Conservation (phyloP, 169 alveolate species). For the Plasmodium gonderi region DNA sequence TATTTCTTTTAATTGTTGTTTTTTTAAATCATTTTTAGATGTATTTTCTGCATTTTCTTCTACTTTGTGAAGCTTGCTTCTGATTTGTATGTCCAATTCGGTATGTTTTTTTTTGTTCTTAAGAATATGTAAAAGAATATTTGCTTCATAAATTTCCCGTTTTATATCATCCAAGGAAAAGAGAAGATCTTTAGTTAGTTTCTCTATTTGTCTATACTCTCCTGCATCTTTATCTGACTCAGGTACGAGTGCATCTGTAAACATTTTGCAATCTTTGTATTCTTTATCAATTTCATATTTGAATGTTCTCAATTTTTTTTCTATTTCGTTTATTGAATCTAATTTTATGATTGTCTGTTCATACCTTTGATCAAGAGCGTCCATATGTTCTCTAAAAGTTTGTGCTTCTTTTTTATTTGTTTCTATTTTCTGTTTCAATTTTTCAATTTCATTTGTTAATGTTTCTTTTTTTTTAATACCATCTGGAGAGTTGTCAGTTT, state of each 20-base stretch:
- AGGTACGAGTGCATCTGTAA: not conserved
- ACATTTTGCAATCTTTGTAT: not conserved
- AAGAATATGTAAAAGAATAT: not conserved
- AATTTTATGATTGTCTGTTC: not conserved
- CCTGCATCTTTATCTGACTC: not conserved
- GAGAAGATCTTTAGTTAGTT: not conserved
- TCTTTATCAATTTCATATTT: conserved; percentile 4
- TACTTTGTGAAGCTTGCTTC: not conserved
- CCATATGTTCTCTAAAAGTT: not conserved
- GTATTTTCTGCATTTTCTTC: not conserved
- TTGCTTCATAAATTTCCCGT: not conserved
- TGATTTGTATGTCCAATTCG: not conserved
- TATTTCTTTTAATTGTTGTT: not conserved
- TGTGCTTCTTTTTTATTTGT: not conserved
- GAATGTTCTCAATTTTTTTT: conserved; percentile 6
- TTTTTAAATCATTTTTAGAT: not conserved
- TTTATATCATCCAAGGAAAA: not conserved
- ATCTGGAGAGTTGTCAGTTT: not conserved
- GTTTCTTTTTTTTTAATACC: not conserved
- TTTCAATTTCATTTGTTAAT: not conserved
- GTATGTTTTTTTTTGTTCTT: not conserved
- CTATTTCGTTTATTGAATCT: not conserved
- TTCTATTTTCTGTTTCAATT: not conserved
- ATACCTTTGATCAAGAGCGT: not conserved
- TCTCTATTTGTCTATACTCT: conserved; percentile 1